phyloP scores from a whole-genome alignment of 768 basidiomycete species.

The Daedaleopsis sinensis region DNA sequence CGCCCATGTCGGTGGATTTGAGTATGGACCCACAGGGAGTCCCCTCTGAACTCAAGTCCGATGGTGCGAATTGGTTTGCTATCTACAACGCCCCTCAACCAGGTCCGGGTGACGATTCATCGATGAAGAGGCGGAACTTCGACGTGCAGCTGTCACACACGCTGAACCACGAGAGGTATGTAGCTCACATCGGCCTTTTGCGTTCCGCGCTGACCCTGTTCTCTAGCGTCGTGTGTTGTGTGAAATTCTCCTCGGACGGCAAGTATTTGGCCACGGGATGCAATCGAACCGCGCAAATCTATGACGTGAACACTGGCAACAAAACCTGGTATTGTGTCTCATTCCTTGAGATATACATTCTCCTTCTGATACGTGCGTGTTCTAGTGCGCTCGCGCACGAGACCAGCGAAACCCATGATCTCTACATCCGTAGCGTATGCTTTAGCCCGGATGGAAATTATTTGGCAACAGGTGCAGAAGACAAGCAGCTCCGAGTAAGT shows the following conservation, averaged over 20 bases:
- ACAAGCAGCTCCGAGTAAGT: constrained; percentile 85
- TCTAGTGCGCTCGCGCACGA: constrained; percentile 79
- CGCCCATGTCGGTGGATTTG: constrained; percentile 20
- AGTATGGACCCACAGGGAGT: constrained; percentile 45
- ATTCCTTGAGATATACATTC: background rate
- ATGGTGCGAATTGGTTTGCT: constrained; percentile 88
- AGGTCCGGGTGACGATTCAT: constrained; percentile 16
- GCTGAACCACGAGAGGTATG: constrained; percentile 87
- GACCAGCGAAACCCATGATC: constrained; percentile 68
- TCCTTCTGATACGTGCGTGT: no score
- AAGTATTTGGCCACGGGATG: constrained; percentile 94
- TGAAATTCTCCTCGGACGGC: constrained; percentile 93
- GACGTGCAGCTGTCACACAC: constrained; percentile 85
- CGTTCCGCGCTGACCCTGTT: background rate
- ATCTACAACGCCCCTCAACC: constrained; percentile 65
- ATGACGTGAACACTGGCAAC: constrained; percentile 83
- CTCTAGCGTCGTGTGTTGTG: constrained; percentile 80
- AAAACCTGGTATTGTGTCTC: constrained; percentile 68
- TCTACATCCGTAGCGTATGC: constrained; percentile 88
- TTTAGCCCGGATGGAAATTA: constrained; percentile 75
- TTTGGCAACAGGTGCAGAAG: constrained; percentile 85
- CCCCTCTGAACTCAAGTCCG: constrained; percentile 62
- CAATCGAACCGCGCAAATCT: constrained; percentile 94
- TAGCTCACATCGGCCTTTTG: constrained; percentile 1
- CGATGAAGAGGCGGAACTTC: constrained; percentile 58